Evolutionary conservation across 208 protist genomes (phyloP), one percentile per base, ranked within the genome.

Genomic region (Spongospora subterranea): DNA sequence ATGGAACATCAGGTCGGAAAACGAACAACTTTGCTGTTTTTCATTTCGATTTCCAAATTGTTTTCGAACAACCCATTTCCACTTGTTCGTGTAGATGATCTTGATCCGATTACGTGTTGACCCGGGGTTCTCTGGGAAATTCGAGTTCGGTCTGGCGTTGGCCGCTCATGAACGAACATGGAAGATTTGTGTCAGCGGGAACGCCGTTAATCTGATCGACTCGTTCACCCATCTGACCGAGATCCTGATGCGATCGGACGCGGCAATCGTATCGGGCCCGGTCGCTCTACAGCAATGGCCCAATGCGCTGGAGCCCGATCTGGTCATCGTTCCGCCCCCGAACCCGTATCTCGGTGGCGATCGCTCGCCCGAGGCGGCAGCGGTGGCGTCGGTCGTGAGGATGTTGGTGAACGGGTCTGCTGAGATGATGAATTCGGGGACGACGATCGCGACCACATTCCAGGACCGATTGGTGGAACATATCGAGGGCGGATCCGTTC

Each of bases 261-360:
- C 13, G 17, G 35, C 6, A 20, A 35, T 82, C 17, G 35, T 6
- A 43, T 6, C 35, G 40, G 71, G 17, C 6, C 35, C 71, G 71
- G 13, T 43, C 6, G 6, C 35, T 6, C 6, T 35, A n/a, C 71
- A 82, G n/a, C 71, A 82, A n/a, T 82, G 71, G 71, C 71, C 71
- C 17, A 82, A 82, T 35, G 71, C 71, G n/a, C n/a, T 82, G n/a
- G 71, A 35, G 6, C 71, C 6, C 6, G 71, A 82, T 43, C n/a
- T n/a, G n/a, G n/a, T n/a, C n/a, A n/a, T n/a, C n/a, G n/a, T n/a
- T n/a, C 6, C n/a, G 40, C 40, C 40, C 6, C 35, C 71, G n/a
- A 43, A 6, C 6, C n/a, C 11, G 13, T 35, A 82, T 43, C 35
- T 35, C 6, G 17, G 17, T 20, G 6, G 17, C n/a, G 40, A 82